Evolutionary conservation across 192 early-diverging fungal species (phyloP).

Genomic region (Phycomyces blakesleeanus): DNA sequence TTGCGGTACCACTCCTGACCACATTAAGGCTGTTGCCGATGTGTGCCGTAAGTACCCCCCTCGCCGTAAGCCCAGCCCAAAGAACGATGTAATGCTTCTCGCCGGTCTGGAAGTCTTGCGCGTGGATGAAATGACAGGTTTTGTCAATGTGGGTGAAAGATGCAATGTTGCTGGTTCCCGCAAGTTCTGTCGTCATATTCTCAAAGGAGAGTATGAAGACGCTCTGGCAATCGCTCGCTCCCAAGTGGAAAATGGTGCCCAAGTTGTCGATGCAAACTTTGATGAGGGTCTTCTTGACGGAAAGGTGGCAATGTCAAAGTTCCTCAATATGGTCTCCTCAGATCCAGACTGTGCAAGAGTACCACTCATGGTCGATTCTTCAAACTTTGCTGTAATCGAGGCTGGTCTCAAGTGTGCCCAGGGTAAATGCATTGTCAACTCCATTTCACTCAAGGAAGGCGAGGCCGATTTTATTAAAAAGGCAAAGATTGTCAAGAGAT

Average conservation of each 20-base stretch:
- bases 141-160: constrained; percentile 94
- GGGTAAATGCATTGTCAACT: constrained; percentile 98
- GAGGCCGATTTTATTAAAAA: constrained; percentile 89
- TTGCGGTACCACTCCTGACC: constrained; percentile 94
- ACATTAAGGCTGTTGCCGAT: constrained; percentile 84
- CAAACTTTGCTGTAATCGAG: constrained; percentile 95
- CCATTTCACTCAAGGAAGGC: constrained; percentile 93
- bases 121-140: constrained; percentile 78
- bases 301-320: constrained; percentile 88
- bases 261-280: constrained; percentile 95
- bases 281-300: constrained; percentile 96
- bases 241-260: constrained; percentile 94
- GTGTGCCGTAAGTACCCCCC: constrained; percentile 72
- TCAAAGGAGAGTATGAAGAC: constrained; percentile 91
- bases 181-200: constrained; percentile 90
- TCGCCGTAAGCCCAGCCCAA: constrained; percentile 64
- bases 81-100: constrained; percentile 69
- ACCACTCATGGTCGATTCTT: constrained; percentile 95
- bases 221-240: constrained; percentile 88
- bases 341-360: constrained; percentile 86
- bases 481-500: constrained; percentile 81
- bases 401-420: constrained; percentile 94
- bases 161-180: constrained; percentile 96
- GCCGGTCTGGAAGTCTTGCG: constrained; percentile 85
- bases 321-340: constrained; percentile 89